A percentile compares a stretch with the other conserved stretches of the same genome.
phyloP scores from a whole-genome alignment of 345 rosid genomes.

The Brassica cretica region DNA sequence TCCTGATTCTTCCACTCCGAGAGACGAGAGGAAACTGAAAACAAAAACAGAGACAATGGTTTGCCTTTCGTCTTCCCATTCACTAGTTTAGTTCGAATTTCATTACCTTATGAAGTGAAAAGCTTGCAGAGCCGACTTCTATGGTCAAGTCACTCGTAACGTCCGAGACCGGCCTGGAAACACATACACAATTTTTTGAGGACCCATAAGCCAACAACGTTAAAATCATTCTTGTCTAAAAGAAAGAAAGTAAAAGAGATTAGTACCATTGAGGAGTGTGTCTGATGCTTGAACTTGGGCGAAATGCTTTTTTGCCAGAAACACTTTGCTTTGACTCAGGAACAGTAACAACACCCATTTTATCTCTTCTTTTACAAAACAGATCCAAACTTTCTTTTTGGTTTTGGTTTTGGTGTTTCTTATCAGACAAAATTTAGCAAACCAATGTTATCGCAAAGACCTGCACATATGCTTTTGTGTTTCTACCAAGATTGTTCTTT shows the following conservation, averaged over 20 bases:
- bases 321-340: slow-evolving; percentile 74
- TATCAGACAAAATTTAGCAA: slow-evolving; percentile 27
- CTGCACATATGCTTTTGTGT: slow-evolving; percentile 35
- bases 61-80: background rate
- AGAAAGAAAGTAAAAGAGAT: slow-evolving; percentile 2
- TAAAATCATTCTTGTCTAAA: background rate
- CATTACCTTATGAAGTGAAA: slow-evolving; percentile 86
- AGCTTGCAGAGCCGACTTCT: slow-evolving; percentile 78
- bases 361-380: slow-evolving; percentile 23
- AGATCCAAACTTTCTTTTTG: slow-evolving; percentile 7
- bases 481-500: slow-evolving; percentile 27
- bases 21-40: slow-evolving; percentile 88
- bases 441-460: slow-evolving; percentile 26
- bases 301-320: slow-evolving; percentile 80
- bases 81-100: background rate
- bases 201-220: background rate
- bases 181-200: slow-evolving; percentile 1
- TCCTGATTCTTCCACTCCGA: slow-evolving; percentile 82
- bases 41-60: background rate
- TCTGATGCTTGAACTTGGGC: slow-evolving; percentile 85
- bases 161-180: slow-evolving; percentile 94
- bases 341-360: slow-evolving; percentile 60
- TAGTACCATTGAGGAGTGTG: slow-evolving; percentile 93
- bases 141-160: slow-evolving; percentile 85
- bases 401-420: slow-evolving; percentile 10